These are phyloP conservation scores for Gossypium davidsonii DNA, from an alignment of 441 rosid genomes.

Conservation along the genomic window DNA sequence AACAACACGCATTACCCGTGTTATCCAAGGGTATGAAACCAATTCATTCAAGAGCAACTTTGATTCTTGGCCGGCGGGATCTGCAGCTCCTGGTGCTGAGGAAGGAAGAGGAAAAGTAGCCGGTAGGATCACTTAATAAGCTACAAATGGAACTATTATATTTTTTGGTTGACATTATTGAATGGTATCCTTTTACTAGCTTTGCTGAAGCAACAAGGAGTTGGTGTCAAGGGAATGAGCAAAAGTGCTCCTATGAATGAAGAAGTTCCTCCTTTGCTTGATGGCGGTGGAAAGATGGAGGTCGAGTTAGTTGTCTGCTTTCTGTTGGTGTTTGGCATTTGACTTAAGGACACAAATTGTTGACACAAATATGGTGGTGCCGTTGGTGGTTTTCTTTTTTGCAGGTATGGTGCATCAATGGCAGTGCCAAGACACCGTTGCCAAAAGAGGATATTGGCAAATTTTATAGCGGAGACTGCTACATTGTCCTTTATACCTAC, in stretches of 20 bases:
- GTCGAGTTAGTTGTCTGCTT: conserved; percentile 35
- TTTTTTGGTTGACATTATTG: conserved; percentile 22
- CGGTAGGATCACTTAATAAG: conserved; percentile 38
- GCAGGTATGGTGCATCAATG: conserved; percentile 88
- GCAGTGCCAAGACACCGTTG: conserved; percentile 74
- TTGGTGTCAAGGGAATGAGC: conserved; percentile 71
- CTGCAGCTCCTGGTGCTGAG: conserved; percentile 70
- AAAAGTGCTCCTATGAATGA: conserved; percentile 77
- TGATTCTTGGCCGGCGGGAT: conserved; percentile 93
- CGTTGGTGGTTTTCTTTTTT: not conserved
- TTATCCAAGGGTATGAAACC: conserved; percentile 96
- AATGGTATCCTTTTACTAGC: conserved; percentile 41
- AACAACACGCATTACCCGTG: conserved; percentile 64
- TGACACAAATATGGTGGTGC: conserved; percentile 2
- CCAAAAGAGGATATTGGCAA: conserved; percentile 87
- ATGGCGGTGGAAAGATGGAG: conserved; percentile 97
- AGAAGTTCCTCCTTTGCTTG: conserved; percentile 96
- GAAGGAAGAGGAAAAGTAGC: conserved; percentile 99
- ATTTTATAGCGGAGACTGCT: conserved; percentile 97
- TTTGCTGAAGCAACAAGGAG: conserved; percentile 96
- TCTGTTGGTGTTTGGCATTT: conserved; percentile 17
- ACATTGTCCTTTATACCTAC: conserved; percentile 77
- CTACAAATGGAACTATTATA: conserved; percentile 12
- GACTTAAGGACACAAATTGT: conserved; percentile 2
- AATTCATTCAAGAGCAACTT: conserved; percentile 86